Evolutionary conservation across 2,329 filamentous ascomycete genomes (phyloP).

Genomic region (Ophiostoma perfectum): DNA sequence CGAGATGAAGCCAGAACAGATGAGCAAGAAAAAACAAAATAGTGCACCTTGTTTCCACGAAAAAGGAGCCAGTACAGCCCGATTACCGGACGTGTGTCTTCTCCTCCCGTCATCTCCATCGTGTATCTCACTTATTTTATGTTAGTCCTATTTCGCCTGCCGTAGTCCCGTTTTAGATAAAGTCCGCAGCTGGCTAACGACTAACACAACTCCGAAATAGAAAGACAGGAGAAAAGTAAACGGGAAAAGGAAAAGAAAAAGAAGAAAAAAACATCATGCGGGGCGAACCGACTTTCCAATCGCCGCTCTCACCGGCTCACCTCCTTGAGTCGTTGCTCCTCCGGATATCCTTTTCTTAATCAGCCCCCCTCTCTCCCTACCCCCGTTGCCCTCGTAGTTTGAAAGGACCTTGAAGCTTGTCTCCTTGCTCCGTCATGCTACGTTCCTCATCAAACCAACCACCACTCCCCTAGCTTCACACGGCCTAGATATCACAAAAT

Average conservation of each 20-base stretch:
- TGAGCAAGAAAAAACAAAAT: neutral
- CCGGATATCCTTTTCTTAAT: neutral
- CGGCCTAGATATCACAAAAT: slow-evolving; percentile 7
- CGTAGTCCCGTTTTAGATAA: slow-evolving; percentile 4
- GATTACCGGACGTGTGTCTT: slow-evolving; percentile 1
- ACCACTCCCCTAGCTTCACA: neutral
- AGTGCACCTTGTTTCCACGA: neutral
- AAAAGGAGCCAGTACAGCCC: neutral
- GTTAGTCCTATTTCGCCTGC: neutral
- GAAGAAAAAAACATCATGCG: slow-evolving; percentile 1
- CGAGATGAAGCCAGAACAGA: too few relatives aligned
- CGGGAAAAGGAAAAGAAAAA: neutral
- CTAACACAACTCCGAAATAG: slow-evolving; percentile 2
- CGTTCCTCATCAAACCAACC: neutral
- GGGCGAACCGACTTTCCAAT: neutral
- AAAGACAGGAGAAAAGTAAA: neutral
- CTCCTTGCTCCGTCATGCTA: neutral
- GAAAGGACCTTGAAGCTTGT: neutral
- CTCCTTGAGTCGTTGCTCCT: neutral
- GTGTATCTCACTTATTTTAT: neutral
- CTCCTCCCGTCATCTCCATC: neutral
- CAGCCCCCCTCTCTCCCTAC: neutral
- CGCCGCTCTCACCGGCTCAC: neutral
- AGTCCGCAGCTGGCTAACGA: neutral
- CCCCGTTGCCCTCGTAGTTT: neutral